Evolutionary conservation across 805 yeast genomes (phyloP).

Genomic region (Nakazawaea populi): DNA sequence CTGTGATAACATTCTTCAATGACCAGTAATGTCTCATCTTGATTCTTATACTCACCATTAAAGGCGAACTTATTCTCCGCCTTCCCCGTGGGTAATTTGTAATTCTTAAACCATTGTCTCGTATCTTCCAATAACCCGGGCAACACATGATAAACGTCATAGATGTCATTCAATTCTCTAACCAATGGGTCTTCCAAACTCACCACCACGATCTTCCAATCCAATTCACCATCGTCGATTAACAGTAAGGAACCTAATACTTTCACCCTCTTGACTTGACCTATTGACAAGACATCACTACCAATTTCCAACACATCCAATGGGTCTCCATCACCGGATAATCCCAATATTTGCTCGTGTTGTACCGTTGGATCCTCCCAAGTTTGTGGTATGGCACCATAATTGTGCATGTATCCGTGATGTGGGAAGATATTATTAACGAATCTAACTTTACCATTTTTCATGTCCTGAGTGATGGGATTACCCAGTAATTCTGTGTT

Average conservation of each 20-base stretch:
- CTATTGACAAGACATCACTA: slow-evolving; percentile 34
- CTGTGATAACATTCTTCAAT: slow-evolving; percentile 60
- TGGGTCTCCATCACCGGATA: slow-evolving; percentile 90
- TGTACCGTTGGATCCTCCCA: slow-evolving; percentile 89
- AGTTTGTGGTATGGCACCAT: slow-evolving; percentile 88
- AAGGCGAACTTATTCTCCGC: slow-evolving; percentile 71
- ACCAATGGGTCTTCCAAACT: slow-evolving; percentile 64
- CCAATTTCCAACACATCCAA: slow-evolving; percentile 93
- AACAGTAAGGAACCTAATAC: slow-evolving; percentile 73
- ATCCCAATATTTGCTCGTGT: slow-evolving; percentile 25
- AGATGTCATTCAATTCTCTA: slow-evolving; percentile 48
- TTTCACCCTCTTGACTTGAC: slow-evolving; percentile 57
- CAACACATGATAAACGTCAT: slow-evolving; percentile 60
- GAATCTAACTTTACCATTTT: slow-evolving; percentile 70
- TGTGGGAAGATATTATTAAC: slow-evolving; percentile 77
- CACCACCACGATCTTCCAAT: slow-evolving; percentile 84
- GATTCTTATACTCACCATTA: slow-evolving; percentile 58
- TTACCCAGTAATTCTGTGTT: slow-evolving; percentile 50
- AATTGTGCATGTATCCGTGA: slow-evolving; percentile 82
- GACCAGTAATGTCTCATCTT: slow-evolving; percentile 51
- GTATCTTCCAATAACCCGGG: slow-evolving; percentile 71
- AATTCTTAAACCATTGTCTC: slow-evolving; percentile 75
- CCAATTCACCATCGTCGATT: slow-evolving; percentile 92
- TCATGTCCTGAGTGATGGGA: slow-evolving; percentile 77
- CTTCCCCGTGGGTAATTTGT: slow-evolving; percentile 80